Evolutionary conservation across 2,329 filamentous ascomycete genomes (phyloP), one percentile per base, ranked within the genome.

Genomic region (Ophiostoma pallidulum): DNA sequence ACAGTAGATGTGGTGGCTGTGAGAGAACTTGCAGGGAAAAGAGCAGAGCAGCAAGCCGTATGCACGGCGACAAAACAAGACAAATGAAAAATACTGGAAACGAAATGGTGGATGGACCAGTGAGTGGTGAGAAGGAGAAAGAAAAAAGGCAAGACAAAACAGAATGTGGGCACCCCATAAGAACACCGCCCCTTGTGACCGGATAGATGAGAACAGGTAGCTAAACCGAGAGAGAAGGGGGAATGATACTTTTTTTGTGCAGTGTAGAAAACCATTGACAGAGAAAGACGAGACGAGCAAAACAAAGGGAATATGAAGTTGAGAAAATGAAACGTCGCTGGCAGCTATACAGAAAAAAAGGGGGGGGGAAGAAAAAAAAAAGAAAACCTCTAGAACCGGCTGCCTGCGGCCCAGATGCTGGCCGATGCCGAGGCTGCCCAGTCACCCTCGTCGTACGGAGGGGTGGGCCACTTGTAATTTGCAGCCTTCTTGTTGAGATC

Each of bases 381-480:
- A 4, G 24, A 18, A 29, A 38, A 16, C 8, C n/a, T 41, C 64
- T 67, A 82, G 58, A 82, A 76, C 56, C 76, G 73, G 62, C 74
- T 81, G 54, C 84, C 78, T 28, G 81, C 79, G 45, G 84, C 82
- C 71, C 86, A 84, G 56, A 90, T 89, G 66, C 84, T 89, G 6
- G 86, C 84, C 10, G 88, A 80, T 26, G 87, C 85, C 36, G 86
- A 83, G 8, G 84, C 80, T 16, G 84, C 88, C 91, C 90, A 97
- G 62, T 95, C 90, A 53, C 82, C 82, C 58, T 94, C 90, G 60
- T 95, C 90, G 57, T 96, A 95, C 4, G 92, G 91, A 19, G 92
- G 92, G 14, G 92, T 97, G 3, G 90, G 91, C 84, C 90, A 96
- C 67, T 95, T 92, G 58, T 77, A 71, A 53, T 70, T 67, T 12